Conservation (phyloP, 2,329 filamentous ascomycete species). For the Epichloe brachyelytri region DNA sequence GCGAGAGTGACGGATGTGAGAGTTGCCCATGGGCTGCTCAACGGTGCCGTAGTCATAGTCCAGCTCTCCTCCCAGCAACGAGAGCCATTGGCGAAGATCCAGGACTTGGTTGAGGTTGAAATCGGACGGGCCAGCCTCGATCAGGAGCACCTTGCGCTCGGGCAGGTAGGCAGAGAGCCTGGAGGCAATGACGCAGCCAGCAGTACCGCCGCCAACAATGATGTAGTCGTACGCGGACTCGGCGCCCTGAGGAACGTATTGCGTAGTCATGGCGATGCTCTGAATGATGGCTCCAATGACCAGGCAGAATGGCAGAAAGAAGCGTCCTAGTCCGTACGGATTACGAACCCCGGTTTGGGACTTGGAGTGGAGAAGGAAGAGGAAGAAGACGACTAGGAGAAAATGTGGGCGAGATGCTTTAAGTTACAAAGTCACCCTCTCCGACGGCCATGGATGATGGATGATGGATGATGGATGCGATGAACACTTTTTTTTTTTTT, state of each 20-base stretch:
- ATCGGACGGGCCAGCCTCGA: slow-evolving; percentile 83
- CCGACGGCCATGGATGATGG: neutral
- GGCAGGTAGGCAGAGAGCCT: slow-evolving; percentile 74
- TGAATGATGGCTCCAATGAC: neutral
- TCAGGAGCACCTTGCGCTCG: slow-evolving; percentile 65
- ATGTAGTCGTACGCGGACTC: slow-evolving; percentile 68
- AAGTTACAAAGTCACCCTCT: neutral
- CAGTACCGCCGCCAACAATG: slow-evolving; percentile 74
- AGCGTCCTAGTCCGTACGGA: neutral
- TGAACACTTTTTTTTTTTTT: neutral
- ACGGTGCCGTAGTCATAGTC: slow-evolving; percentile 87
- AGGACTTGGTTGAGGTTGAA: slow-evolving; percentile 80
- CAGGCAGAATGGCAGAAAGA: neutral
- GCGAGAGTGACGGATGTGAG: slow-evolving; percentile 79
- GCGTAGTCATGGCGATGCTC: slow-evolving; percentile 49
- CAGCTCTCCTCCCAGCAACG: slow-evolving; percentile 70
- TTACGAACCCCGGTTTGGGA: neutral
- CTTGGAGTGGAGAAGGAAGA: neutral
- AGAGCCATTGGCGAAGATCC: slow-evolving; percentile 77
- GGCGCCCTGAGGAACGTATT: slow-evolving; percentile 49
- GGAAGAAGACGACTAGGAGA: neutral
- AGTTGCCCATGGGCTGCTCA: slow-evolving; percentile 86
- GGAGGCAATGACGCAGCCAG: slow-evolving; percentile 72
- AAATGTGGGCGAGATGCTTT: neutral
- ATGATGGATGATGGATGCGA: no score